Conservation (phyloP, 2,329 filamentous ascomycete species). For the Fusarium verrucosum region DNA sequence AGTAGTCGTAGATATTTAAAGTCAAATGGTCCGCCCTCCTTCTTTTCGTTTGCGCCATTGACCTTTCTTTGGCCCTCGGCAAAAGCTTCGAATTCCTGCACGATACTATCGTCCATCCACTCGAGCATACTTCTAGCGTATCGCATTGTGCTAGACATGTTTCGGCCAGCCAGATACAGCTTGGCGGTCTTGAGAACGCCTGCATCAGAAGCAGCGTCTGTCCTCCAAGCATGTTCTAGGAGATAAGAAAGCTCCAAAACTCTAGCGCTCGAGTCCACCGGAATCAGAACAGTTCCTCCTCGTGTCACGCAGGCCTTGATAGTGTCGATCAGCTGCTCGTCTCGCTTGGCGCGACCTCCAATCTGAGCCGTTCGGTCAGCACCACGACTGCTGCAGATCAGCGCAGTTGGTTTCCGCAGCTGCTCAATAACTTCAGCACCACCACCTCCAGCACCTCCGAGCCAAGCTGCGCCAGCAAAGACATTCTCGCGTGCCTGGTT, state of each 20-base stretch:
- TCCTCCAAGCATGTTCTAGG: constrained; percentile 89
- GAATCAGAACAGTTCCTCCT: constrained; percentile 91
- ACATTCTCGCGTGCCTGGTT: constrained; percentile 98
- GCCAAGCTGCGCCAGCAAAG: constrained; percentile 90
- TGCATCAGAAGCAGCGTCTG: constrained; percentile 64
- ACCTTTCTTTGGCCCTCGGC: constrained; percentile 62
- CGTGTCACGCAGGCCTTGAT: constrained; percentile 80
- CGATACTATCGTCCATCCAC: constrained; percentile 98
- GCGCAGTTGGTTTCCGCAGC: constrained; percentile 88
- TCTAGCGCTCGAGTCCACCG: constrained; percentile 93
- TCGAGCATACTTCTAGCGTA: constrained; percentile 96
- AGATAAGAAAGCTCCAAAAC: constrained; percentile 92
- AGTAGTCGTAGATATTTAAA: constrained; percentile 86
- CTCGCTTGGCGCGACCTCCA: constrained; percentile 80
- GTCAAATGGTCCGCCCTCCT: constrained; percentile 80
- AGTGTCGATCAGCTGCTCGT: constrained; percentile 84
- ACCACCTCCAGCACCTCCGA: constrained; percentile 81
- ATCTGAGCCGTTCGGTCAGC: constrained; percentile 75
- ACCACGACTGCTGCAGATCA: constrained; percentile 90
- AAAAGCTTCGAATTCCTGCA: constrained; percentile 86
- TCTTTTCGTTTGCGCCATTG: constrained; percentile 59
- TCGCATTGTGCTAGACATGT: constrained; percentile 86
- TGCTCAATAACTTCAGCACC: constrained; percentile 94
- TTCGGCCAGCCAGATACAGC: constrained; percentile 86
- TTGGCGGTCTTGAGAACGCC: constrained; percentile 63